Conservation (phyloP, 805 yeast genomes). For the Monosporozyma yasuniensis region DNA sequence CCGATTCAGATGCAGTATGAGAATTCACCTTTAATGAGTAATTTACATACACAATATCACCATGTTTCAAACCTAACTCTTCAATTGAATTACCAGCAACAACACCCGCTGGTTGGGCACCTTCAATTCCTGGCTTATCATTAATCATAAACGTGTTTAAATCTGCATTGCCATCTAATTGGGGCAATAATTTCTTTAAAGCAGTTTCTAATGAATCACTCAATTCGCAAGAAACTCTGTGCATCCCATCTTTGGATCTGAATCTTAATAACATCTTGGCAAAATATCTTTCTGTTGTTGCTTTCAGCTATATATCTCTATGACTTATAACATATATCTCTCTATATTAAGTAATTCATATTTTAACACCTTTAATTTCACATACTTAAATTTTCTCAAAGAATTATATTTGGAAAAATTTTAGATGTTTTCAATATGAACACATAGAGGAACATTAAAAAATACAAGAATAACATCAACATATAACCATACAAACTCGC, state of each 20-base stretch:
- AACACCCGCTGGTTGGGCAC: constrained; percentile 11
- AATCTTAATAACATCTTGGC: constrained; percentile 56
- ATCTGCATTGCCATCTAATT: constrained; percentile 19
- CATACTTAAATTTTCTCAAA: neutral
- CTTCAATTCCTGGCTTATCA: constrained; percentile 13
- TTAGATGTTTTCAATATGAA: neutral
- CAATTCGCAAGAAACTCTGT: constrained; percentile 49
- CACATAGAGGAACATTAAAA: neutral
- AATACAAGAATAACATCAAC: neutral
- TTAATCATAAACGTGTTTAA: constrained; percentile 22
- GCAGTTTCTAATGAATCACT: constrained; percentile 37
- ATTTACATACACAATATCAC: constrained; percentile 45
- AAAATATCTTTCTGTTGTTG: neutral
- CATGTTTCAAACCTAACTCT: constrained; percentile 48
- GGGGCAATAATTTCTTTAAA: constrained; percentile 32
- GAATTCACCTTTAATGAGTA: constrained; percentile 17
- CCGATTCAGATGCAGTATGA: neutral
- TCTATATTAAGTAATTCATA: neutral
- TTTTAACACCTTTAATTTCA: neutral
- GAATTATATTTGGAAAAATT: neutral
- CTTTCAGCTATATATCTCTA: too few relatives aligned
- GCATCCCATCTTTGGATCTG: constrained; percentile 77
- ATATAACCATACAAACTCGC: neutral
- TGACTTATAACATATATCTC: neutral
- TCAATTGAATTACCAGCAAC: constrained; percentile 26